Percentiles rank a stretch among this genome's conserved stretches.
phyloP scores from a whole-genome alignment of 768 basidiomycete species.

The Naganishia onofrii region DNA sequence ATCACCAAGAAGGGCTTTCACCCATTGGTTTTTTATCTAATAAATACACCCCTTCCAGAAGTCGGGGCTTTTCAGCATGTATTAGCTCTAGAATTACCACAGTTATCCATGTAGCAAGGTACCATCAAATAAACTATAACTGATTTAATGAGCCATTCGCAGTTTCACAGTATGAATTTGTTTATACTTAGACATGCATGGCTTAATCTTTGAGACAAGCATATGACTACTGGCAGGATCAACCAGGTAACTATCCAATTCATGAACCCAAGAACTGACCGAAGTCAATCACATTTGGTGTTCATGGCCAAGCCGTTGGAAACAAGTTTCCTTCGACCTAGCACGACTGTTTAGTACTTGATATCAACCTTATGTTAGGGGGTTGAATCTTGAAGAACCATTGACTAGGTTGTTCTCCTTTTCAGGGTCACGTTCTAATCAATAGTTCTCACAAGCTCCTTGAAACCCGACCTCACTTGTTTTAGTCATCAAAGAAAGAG shows the following conservation, averaged over 20 bases:
- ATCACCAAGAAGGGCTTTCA: slow-evolving; percentile 59
- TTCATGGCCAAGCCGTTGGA: slow-evolving; percentile 10
- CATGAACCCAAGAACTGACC: slow-evolving; percentile 34
- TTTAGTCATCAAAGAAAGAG: slow-evolving; percentile 51
- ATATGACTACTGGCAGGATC: slow-evolving; percentile 82
- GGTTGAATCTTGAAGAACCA: slow-evolving; percentile 35
- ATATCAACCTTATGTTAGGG: slow-evolving; percentile 31
- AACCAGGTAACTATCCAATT: slow-evolving; percentile 70
- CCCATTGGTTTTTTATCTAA: slow-evolving; percentile 68
- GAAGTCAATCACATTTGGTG: neutral
- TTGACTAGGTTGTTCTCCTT: slow-evolving; percentile 34
- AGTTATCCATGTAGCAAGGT: slow-evolving; percentile 73
- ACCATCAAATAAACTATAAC: slow-evolving; percentile 78
- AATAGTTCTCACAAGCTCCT: slow-evolving; percentile 49
- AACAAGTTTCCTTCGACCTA: slow-evolving; percentile 31
- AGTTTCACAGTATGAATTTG: slow-evolving; percentile 72
- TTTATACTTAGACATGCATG: slow-evolving; percentile 79
- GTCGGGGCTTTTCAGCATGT: slow-evolving; percentile 70
- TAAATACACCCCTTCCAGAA: slow-evolving; percentile 70
- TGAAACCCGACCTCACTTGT: slow-evolving; percentile 58
- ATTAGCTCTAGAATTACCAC: slow-evolving; percentile 76
- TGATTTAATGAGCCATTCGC: slow-evolving; percentile 80
- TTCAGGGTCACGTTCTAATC: slow-evolving; percentile 33
- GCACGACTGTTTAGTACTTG: slow-evolving; percentile 27
- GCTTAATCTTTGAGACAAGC: slow-evolving; percentile 81